Evolutionary conservation across 2,329 filamentous ascomycete genomes (phyloP), one percentile per base, ranked within the genome.

Genomic region (Alternaria sp.): DNA sequence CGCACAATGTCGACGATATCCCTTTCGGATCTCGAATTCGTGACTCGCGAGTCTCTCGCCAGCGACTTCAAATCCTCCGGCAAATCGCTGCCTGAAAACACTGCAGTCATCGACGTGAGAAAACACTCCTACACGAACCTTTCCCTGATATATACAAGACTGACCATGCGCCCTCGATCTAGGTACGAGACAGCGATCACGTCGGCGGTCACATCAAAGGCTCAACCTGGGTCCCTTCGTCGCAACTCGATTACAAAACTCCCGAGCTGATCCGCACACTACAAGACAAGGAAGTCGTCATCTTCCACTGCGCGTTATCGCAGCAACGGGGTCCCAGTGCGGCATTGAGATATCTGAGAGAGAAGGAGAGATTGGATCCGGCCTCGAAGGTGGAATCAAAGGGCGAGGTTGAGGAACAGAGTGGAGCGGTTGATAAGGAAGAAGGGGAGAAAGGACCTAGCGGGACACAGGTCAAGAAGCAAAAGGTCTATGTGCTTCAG

Each of bases 241-340:
- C 82, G 49, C 87, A 88, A 17, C 87, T 98, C 52, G 92, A 97
- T 73, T 87, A 88, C 76, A 88, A 86, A 69, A 88, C 96, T 79
- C 91, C 94, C 0, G 92, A 93, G 67, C 88, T 99, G n/a, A 85
- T 97, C 12, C 89, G 93, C 60, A 89, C 87, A 46, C 86, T 97
- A 51, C 84, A 88, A 68, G 89, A 90, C 75, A 93, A 93, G 79
- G 88, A 96, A 59, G 90, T 87, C 11, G 93, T 99, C 13, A 88
- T 99, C 1, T 99, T 99, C 80, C 96, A 99, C 82, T 99, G 96
- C 81, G 91, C 92, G 17, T 84, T 98, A 59, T 95, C 91, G 70
- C 96, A 98, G 83, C 91, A 97, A 82, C 86, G 96, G 1, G 96
- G 96, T 0, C 96, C 96, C 0, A 87, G 87, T 54, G 93, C 95